Conservation (phyloP, 495 filamentous ascomycete species). For the Pseudevernia furfuracea region DNA sequence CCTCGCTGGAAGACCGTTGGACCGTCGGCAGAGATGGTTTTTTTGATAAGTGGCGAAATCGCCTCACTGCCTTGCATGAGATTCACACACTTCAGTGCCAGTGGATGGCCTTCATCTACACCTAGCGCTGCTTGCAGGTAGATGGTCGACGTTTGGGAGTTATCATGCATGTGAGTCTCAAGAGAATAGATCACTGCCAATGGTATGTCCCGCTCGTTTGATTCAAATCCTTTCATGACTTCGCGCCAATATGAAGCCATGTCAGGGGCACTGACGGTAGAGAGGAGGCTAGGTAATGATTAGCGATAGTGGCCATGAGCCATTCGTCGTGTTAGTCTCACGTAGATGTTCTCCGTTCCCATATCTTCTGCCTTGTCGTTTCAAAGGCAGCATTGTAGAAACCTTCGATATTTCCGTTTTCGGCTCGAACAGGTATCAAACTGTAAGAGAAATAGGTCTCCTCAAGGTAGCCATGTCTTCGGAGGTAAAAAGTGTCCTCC, state of each 20-base stretch:
- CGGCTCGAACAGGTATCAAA: conserved; percentile 7
- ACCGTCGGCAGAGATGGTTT: background rate
- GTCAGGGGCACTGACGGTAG: background rate
- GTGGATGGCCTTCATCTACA: background rate
- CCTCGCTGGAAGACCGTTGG: background rate
- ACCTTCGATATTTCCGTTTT: conserved; percentile 48
- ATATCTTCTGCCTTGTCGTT: conserved; percentile 54
- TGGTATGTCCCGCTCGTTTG: background rate
- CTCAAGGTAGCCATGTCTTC: background rate
- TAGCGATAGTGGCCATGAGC: background rate
- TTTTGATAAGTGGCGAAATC: background rate
- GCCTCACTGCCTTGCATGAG: background rate
- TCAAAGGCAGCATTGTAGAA: conserved; percentile 62
- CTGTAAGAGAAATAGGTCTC: background rate
- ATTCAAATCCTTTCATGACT: background rate
- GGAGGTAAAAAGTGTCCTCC: background rate
- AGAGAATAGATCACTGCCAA: background rate
- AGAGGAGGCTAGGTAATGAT: background rate
- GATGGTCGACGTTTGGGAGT: conserved; percentile 44
- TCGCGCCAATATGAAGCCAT: background rate
- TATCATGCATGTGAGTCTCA: background rate
- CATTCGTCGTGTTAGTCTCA: conserved; percentile 48
- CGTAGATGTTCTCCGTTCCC: conserved; percentile 55
- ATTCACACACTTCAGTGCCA: background rate
- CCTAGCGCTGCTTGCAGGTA: background rate